phyloP scores from a whole-genome alignment of 129 eudicot genomes.

The Lonicera japonica region DNA sequence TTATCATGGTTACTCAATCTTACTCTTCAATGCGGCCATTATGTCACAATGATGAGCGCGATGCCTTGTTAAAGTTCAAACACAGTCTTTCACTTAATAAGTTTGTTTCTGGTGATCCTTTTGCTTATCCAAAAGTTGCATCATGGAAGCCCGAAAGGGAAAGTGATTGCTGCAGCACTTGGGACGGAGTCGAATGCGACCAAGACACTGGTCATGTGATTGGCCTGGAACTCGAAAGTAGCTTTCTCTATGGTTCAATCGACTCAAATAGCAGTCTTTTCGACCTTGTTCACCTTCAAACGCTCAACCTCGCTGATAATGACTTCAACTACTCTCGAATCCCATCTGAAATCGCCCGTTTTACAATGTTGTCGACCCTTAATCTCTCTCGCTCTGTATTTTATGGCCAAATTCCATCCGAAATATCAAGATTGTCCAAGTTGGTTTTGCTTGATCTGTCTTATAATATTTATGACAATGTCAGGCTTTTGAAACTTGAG shows the following conservation, averaged over 20 bases:
- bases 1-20: not conserved
- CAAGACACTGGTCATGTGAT: constrained; percentile 5
- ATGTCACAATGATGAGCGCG: constrained; percentile 14
- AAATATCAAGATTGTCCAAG: not conserved
- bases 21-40: not conserved
- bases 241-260: constrained; percentile 9
- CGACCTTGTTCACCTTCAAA: constrained; percentile 15
- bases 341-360: constrained; percentile 5
- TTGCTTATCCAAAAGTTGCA: constrained; percentile 3
- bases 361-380: not conserved
- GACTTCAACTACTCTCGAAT: constrained; percentile 14
- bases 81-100: constrained; percentile 1
- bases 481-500: not conserved
- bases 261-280: constrained; percentile 12
- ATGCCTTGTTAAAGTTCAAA: constrained; percentile 17
- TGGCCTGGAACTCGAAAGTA: constrained; percentile 17
- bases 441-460: constrained; percentile 12
- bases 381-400: not conserved
- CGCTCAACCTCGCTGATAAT: constrained; percentile 11
- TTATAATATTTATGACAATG: not conserved
- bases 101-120: not conserved
- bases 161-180: constrained; percentile 13
- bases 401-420: constrained; percentile 5
- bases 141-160: constrained; percentile 12
- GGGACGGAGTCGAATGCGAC: constrained; percentile 22